These are phyloP conservation scores for Leccinellum albellum DNA, from an alignment of 768 basidiomycete genomes.

Conservation along the genomic window DNA sequence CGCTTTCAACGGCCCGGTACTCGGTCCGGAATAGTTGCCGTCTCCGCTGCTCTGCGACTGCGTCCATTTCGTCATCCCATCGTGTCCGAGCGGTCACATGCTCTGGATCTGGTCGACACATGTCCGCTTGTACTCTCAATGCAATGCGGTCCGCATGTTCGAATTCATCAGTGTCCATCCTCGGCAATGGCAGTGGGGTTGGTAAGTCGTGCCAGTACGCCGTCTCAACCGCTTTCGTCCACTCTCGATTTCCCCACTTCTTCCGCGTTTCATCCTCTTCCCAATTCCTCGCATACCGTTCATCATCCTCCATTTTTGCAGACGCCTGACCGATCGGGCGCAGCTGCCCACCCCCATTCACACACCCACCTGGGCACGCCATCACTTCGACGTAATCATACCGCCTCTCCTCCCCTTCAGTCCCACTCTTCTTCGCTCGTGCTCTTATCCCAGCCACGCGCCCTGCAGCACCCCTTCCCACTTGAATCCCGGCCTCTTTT, in stretches of 20 bases:
- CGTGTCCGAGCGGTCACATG: slow-evolving; percentile 24
- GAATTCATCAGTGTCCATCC: slow-evolving; percentile 7
- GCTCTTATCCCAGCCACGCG: slow-evolving; percentile 26
- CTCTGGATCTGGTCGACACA: slow-evolving; percentile 33
- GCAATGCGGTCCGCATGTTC: slow-evolving; percentile 37
- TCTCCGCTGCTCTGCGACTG: slow-evolving; percentile 40
- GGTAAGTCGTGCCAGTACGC: slow-evolving; percentile 68
- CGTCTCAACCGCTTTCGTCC: slow-evolving; percentile 77
- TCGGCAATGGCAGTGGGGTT: slow-evolving; percentile 46
- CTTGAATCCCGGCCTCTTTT: slow-evolving; percentile 73
- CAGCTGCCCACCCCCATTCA: slow-evolving; percentile 92
- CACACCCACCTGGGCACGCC: slow-evolving; percentile 97
- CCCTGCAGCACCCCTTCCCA: slow-evolving; percentile 68
- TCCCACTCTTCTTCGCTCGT: slow-evolving; percentile 33
- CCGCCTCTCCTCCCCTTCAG: slow-evolving; percentile 37
- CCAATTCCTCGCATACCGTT: slow-evolving; percentile 67
- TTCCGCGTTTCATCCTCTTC: slow-evolving; percentile 34
- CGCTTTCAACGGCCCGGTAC: slow-evolving; percentile 84
- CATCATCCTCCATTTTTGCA: slow-evolving; percentile 45
- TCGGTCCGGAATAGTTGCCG: slow-evolving; percentile 64
- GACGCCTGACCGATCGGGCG: slow-evolving; percentile 14
- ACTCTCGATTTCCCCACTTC: slow-evolving; percentile 80
- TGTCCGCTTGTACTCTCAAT: slow-evolving; percentile 38
- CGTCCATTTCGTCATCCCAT: slow-evolving; percentile 42
- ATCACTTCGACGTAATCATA: slow-evolving; percentile 97